These are phyloP conservation scores for Backusella luteola DNA, from an alignment of 192 early-diverging fungal species.

Conservation along the genomic window DNA sequence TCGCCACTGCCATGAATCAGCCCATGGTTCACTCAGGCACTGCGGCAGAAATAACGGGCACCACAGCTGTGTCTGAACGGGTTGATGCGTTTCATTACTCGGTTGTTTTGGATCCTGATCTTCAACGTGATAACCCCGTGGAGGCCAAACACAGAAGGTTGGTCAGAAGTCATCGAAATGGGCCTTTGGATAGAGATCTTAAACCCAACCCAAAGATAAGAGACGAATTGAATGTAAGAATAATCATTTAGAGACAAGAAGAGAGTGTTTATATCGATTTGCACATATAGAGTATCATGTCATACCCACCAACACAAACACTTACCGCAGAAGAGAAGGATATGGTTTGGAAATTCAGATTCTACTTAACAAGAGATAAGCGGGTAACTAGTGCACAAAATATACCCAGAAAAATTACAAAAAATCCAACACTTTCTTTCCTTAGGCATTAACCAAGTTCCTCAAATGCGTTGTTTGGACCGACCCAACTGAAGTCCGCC, in stretches of 20 bases:
- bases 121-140: constrained; percentile 87
- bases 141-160: constrained; percentile 93
- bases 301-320: constrained; percentile 88
- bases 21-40: neutral
- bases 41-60: neutral
- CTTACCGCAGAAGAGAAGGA: constrained; percentile 90
- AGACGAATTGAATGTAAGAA: constrained; percentile 88
- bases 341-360: constrained; percentile 97
- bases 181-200: constrained; percentile 87
- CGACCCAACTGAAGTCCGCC: constrained; percentile 86
- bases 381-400: constrained; percentile 45
- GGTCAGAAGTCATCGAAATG: constrained; percentile 86
- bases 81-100: constrained; percentile 17
- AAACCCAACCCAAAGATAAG: constrained; percentile 96
- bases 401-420: neutral
- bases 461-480: constrained; percentile 95
- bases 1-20: constrained; percentile 19
- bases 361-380: constrained; percentile 91
- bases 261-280: neutral
- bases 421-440: neutral
- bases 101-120: constrained; percentile 80
- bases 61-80: neutral
- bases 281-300: constrained; percentile 69
- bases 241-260: neutral
- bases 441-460: constrained; percentile 94